Conservation (phyloP, 352 stramenopile species). For the Pythium biforme region DNA sequence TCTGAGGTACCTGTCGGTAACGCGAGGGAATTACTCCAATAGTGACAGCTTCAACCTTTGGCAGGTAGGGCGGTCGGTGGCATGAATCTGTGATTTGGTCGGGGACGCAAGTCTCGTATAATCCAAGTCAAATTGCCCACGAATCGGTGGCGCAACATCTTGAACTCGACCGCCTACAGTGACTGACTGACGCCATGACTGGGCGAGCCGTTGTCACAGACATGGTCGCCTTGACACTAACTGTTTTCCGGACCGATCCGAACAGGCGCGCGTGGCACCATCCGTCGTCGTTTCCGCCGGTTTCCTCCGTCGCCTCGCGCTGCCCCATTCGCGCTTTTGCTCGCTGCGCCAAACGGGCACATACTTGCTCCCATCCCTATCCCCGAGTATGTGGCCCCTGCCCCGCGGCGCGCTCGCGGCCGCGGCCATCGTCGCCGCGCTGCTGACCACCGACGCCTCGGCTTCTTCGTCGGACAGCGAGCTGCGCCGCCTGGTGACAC, state of each 20-base stretch:
- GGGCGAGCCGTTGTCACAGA: slow-evolving; percentile 2
- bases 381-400: slow-evolving; percentile 17
- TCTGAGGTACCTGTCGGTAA: not conserved
- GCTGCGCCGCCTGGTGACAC: slow-evolving; percentile 70
- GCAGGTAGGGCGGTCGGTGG: slow-evolving; percentile 1
- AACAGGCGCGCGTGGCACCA: not conserved
- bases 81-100: slow-evolving; percentile 7
- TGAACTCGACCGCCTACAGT: too few species aligned
- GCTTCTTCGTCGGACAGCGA: slow-evolving; percentile 35
- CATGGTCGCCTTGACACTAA: not conserved
- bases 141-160: slow-evolving; percentile 1
- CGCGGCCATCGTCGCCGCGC: not conserved
- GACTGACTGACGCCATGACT: not conserved
- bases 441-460: not conserved
- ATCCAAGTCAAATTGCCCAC: too few species aligned
- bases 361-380: not conserved
- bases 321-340: not conserved
- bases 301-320: not conserved
- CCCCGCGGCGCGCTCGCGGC: slow-evolving; percentile 10
- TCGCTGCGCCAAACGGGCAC: not conserved
- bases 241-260: not conserved
- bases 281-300: not conserved
- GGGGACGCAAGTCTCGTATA: slow-evolving; percentile 5
- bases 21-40: not conserved
- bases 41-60: slow-evolving; percentile 21